Conservation (phyloP, 805 yeast species). For the Zygosaccharomyces gambellarensis region DNA sequence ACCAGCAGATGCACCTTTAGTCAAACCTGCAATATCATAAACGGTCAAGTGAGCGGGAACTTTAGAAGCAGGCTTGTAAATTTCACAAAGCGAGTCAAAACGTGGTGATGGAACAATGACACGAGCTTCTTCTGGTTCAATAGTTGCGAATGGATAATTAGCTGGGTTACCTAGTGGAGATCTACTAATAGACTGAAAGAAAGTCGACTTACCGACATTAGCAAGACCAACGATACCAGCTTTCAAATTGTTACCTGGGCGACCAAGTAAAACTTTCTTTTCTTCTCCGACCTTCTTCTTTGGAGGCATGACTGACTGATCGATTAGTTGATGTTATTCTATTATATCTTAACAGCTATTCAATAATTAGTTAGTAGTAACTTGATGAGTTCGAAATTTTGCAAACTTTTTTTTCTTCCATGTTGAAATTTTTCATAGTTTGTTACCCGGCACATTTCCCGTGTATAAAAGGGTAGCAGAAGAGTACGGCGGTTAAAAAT, state of each 20-base stretch:
- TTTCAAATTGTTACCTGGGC: slow-evolving; percentile 72
- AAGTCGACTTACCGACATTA: slow-evolving; percentile 92
- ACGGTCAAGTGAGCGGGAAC: slow-evolving; percentile 92
- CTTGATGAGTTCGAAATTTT: slow-evolving; percentile 2
- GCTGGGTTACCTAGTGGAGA: slow-evolving; percentile 95
- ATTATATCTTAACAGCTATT: neutral
- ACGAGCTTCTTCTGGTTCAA: slow-evolving; percentile 91
- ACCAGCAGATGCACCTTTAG: slow-evolving; percentile 94
- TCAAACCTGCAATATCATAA: slow-evolving; percentile 96
- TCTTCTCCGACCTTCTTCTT: slow-evolving; percentile 43
- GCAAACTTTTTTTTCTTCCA: slow-evolving; percentile 1
- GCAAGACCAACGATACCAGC: slow-evolving; percentile 95
- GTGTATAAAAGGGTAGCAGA: neutral
- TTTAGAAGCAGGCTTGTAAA: slow-evolving; percentile 77
- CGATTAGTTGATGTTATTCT: neutral
- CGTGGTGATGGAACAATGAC: slow-evolving; percentile 90
- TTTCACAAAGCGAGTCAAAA: slow-evolving; percentile 66
- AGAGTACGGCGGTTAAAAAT: neutral
- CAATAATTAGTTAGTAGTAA: neutral
- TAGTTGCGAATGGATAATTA: slow-evolving; percentile 96
- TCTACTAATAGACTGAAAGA: slow-evolving; percentile 93
- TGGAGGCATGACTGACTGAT: slow-evolving; percentile 33
- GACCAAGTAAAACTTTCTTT: slow-evolving; percentile 71
- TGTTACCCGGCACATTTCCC: neutral
- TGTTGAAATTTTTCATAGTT: neutral